A percentile compares a stretch with the other conserved stretches of the same genome.
Evolutionary conservation across 2,329 filamentous ascomycete species (phyloP).

Genomic region (Fonsecaea erecta): DNA sequence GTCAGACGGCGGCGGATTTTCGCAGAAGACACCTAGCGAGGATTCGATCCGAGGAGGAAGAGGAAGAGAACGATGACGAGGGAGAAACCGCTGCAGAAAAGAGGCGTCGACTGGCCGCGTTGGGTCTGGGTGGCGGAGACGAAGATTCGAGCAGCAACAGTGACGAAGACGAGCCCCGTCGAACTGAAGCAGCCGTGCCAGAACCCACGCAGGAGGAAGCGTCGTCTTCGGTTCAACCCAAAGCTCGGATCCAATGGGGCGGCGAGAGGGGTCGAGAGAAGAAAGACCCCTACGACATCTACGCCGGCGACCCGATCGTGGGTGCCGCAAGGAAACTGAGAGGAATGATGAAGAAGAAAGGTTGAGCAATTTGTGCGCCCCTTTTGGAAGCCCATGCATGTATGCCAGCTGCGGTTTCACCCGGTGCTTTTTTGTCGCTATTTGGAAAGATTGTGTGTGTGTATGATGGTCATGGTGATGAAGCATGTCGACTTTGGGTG

Average conservation of each 20-base stretch:
- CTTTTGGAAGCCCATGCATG: background rate
- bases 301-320: slow-evolving; percentile 32
- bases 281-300: slow-evolving; percentile 29
- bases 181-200: slow-evolving; percentile 30
- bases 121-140: slow-evolving; percentile 41
- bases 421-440: background rate
- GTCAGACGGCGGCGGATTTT: slow-evolving; percentile 45
- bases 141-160: slow-evolving; percentile 40
- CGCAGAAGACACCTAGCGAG: slow-evolving; percentile 44
- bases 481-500: background rate
- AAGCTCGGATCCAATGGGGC: slow-evolving; percentile 46
- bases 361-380: background rate
- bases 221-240: slow-evolving; percentile 38
- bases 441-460: background rate
- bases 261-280: slow-evolving; percentile 46
- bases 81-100: slow-evolving; percentile 53
- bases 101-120: slow-evolving; percentile 51
- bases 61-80: slow-evolving; percentile 42
- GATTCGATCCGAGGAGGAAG: slow-evolving; percentile 33
- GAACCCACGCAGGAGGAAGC: slow-evolving; percentile 29
- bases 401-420: background rate
- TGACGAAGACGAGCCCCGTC: slow-evolving; percentile 31
- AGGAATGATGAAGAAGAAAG: slow-evolving; percentile 31
- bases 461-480: too few relatives aligned
- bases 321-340: slow-evolving; percentile 29